Evolutionary conservation across 1,284 basidiomycete genomes (phyloP).

Genomic region (Lentinula novae-zelandiae): DNA sequence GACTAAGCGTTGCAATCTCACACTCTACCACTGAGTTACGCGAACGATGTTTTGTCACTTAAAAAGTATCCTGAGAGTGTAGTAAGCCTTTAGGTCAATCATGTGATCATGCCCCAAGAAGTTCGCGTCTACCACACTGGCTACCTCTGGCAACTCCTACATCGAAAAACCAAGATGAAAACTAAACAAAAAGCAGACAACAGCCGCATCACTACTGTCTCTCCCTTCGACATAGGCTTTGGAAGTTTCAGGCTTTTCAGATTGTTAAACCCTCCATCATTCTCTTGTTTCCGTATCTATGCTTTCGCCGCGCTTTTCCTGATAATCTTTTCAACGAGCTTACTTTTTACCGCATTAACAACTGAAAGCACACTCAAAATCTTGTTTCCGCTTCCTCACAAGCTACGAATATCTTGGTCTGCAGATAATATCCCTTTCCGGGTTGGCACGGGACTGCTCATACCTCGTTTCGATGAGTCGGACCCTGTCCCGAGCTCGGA

Average conservation of each 20-base stretch:
- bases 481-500: too few species aligned
- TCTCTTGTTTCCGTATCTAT: neutral
- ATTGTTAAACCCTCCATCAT: neutral
- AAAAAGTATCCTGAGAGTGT: too few species aligned
- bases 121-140: too few species aligned
- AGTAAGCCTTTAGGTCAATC: too few species aligned
- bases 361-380: neutral
- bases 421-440: neutral
- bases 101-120: too few species aligned
- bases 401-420: neutral
- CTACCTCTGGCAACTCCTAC: too few species aligned
- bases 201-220: neutral
- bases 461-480: neutral
- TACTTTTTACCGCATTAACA: neutral
- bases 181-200: neutral
- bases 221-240: neutral
- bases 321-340: neutral
- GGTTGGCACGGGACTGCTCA: neutral
- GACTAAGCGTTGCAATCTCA: neutral
- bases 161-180: neutral
- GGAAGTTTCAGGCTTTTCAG: neutral
- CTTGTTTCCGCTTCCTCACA: neutral
- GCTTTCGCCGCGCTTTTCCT: neutral
- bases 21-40: neutral
- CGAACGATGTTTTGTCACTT: neutral